These are phyloP conservation scores for Rhodamnia rubescens DNA, from an alignment of 345 rosid species.

Conservation along the genomic window DNA sequence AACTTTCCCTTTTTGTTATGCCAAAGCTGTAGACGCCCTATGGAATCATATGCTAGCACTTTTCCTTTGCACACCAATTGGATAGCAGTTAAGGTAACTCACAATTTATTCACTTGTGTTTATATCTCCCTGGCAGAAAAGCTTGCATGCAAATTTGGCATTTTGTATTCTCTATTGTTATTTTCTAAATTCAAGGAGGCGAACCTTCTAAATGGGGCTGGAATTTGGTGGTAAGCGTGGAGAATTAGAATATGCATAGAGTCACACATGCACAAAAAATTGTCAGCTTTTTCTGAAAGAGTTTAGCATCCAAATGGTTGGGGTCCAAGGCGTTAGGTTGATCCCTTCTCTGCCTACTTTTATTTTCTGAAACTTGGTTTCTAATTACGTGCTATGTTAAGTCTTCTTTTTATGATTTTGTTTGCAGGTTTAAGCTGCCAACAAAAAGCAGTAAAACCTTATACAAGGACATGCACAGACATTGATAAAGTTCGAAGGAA, in stretches of 20 bases:
- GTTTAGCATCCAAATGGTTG: neutral
- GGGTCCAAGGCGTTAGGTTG: neutral
- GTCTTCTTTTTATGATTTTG: neutral
- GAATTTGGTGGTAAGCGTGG: neutral
- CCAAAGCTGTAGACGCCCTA: neutral
- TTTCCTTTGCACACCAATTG: neutral
- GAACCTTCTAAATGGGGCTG: neutral
- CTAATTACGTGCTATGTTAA: neutral
- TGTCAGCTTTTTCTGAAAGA: neutral
- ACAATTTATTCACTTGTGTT: neutral
- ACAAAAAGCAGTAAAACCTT: neutral
- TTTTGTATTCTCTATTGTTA: neutral
- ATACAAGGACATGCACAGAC: slow-evolving; percentile 28
- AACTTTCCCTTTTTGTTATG: neutral
- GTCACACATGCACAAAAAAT: neutral
- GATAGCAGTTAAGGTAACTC: neutral
- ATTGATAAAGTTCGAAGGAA: slow-evolving; percentile 29
- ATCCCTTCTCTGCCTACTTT: neutral
- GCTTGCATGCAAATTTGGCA: neutral
- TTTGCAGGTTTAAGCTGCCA: slow-evolving; percentile 4
- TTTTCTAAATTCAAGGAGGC: neutral
- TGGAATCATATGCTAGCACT: neutral
- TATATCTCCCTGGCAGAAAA: neutral
- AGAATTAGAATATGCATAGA: neutral
- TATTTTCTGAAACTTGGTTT: neutral